Evolutionary conservation across 2,329 filamentous ascomycete species (phyloP), one percentile per base, ranked within the genome.

Genomic region (Lachnellula cervina): DNA sequence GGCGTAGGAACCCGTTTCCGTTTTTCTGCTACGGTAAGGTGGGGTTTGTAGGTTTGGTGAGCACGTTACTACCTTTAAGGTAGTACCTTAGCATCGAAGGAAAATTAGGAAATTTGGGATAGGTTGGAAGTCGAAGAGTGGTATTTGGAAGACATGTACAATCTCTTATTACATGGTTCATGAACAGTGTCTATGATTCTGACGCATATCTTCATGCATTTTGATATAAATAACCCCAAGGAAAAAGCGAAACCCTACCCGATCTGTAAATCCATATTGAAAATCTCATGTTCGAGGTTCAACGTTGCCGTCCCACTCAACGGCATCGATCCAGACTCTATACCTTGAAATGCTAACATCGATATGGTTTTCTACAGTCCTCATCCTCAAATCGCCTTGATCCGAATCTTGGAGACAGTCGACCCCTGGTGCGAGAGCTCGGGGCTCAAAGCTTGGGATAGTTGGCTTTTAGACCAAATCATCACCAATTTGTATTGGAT

Each of bases 41-140:
- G 4, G 21, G 21, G 21, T 23, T 23, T 11, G 77, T 78, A 11
- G 86, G 85, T 78, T 70, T 86, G 19, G 64, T 80, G 85, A 68
- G 84, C 49, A 87, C 86, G 0, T 44, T 86, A 3, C 66, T 89
- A 23, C 2, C 21, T 23, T 23, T n/a, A n/a, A n/a, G 21, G 21
- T n/a, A n/a, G n/a, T n/a, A n/a, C n/a, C n/a, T 23, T 23, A 44
- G 83, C 84, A 8, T 79, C 79, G 1, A 67, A 73, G 60, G 81
- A 83, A 59, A 79, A 85, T 1, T 89, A 73, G 60, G 81, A 83
- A 59, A 79, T 85, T 1, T 89, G 86, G 87, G 75, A 79, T 32
- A 35, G 32, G 7, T 48, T 34, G 16, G 28, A 35, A 48, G 45
- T 35, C 14, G 23, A 34, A 48, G 32, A 34, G 19, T 46, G 32